phyloP scores from a whole-genome alignment of 1,284 basidiomycete genomes.

The Puccinia horiana region DNA sequence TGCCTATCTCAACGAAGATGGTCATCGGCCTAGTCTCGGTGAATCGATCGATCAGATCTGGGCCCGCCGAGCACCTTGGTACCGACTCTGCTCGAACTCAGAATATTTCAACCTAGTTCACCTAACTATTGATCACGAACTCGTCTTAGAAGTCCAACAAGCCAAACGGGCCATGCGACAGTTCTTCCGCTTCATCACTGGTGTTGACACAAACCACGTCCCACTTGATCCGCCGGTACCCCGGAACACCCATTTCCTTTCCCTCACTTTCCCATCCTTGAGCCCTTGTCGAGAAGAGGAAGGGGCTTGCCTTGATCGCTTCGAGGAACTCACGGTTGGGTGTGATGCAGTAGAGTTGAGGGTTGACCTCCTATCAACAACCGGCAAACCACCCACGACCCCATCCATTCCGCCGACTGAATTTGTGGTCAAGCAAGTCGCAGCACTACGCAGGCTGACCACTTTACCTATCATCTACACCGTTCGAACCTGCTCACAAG shows the following conservation, averaged over 20 bases:
- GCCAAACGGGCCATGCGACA: slow-evolving; percentile 61
- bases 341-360: slow-evolving; percentile 90
- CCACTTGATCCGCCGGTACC: slow-evolving; percentile 63
- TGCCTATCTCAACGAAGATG: slow-evolving; percentile 75
- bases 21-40: slow-evolving; percentile 72
- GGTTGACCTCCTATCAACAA: slow-evolving; percentile 78
- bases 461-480: slow-evolving; percentile 88
- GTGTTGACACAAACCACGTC: slow-evolving; percentile 67
- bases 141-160: slow-evolving; percentile 53
- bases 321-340: slow-evolving; percentile 76
- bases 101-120: slow-evolving; percentile 75
- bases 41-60: slow-evolving; percentile 76
- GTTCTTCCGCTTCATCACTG: slow-evolving; percentile 88
- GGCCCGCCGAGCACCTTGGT: slow-evolving; percentile 81
- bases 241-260: slow-evolving; percentile 76
- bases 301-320: slow-evolving; percentile 67
- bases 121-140: slow-evolving; percentile 50
- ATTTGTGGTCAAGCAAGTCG: slow-evolving; percentile 81
- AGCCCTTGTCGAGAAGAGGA: slow-evolving; percentile 59
- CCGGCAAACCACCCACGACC: slow-evolving; percentile 60
- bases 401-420: slow-evolving; percentile 69
- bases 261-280: slow-evolving; percentile 82
- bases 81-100: slow-evolving; percentile 77
- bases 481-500: slow-evolving; percentile 81
- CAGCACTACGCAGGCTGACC: slow-evolving; percentile 74